Evolutionary conservation across 164 flowering plant species (phyloP), one percentile per base, ranked within the genome.

Genomic region (Aristolochia contorta): DNA sequence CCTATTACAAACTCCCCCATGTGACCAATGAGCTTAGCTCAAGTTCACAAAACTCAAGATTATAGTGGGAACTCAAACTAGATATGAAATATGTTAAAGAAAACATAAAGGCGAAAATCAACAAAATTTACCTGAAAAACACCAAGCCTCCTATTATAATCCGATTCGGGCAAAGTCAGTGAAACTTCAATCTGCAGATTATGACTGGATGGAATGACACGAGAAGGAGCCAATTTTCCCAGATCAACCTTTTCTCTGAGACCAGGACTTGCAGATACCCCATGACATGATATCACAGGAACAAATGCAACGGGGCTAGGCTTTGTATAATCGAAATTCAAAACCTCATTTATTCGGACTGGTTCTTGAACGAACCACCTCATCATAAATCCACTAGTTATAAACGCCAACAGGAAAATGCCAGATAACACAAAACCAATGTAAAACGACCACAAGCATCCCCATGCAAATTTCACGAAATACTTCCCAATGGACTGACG

Each of bases 251-350:
- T 70, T 53, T 78, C 87, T 27, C 20, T 45, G 50, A 78, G 72
- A 30, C 72, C 65, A 46, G 60, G 23, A 24, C 75, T 78, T 68
- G 69, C 71, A 58, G 54, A 62, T 20, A 54, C 67, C 66, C 67
- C 62, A 15, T 71, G 47, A 63, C 79, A 72, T 2, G 80, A 65
- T 2, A 58, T 54, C 8, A 87, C 47, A 0, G 88, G 94, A 30
- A 86, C 76, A 63, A 59, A 78, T 15, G 97, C 89, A 25, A 75
- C 86, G 0, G 98, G 98, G 54, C 79, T 80, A 41, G 54, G 68
- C 75, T 77, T 77, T 0, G 87, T 82, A 64, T 82, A 90, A 72
- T 93, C 97, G 65, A 90, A 93, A 79, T 76, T 82, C 84, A 93
- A 66, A 2, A 16, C 23, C 59, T 82, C 78, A 64, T 77, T 66